Evolutionary conservation across 495 filamentous ascomycete species (phyloP).

Genomic region (Aspergillus nanangensis): DNA sequence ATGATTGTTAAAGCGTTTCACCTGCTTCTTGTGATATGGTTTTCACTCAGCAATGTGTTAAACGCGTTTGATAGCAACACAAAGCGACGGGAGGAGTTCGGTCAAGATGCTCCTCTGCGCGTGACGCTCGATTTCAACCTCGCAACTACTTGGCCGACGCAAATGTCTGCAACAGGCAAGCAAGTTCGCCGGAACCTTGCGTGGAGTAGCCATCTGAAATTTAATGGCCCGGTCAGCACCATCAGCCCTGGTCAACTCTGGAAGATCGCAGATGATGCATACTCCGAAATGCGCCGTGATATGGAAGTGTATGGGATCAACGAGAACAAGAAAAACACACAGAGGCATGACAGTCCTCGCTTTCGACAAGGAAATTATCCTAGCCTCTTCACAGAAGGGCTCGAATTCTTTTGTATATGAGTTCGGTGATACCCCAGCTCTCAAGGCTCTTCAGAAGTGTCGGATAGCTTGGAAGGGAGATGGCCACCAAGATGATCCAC

Average conservation of each 20-base stretch:
- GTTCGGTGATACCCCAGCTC: conserved; percentile 1
- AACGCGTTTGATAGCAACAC: too few species aligned
- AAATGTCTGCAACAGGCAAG: background rate
- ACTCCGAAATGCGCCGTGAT: conserved; percentile 2
- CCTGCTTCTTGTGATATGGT: too few species aligned
- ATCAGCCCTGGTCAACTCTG: conserved; percentile 9
- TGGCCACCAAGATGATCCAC: background rate
- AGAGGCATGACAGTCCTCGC: conserved; percentile 11
- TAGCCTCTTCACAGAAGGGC: conserved; percentile 9
- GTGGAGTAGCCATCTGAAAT: conserved; percentile 11
- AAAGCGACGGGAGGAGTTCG: too few species aligned
- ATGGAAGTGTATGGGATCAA: conserved; percentile 4
- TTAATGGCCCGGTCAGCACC: conserved; percentile 1
- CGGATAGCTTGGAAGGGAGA: conserved; percentile 2
- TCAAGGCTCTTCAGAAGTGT: conserved; percentile 4
- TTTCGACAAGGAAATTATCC: conserved; percentile 9
- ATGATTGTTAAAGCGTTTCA: too few species aligned
- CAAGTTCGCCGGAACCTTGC: background rate
- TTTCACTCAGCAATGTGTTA: too few species aligned
- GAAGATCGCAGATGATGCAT: conserved; percentile 7
- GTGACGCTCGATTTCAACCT: background rate
- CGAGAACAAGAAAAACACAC: background rate
- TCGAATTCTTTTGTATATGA: conserved; percentile 4
- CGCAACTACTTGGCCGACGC: background rate
- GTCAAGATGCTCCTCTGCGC: too few species aligned